These are phyloP conservation scores for Wallacemonas rigidus DNA, from an alignment of 208 protist genomes.

Conservation along the genomic window DNA sequence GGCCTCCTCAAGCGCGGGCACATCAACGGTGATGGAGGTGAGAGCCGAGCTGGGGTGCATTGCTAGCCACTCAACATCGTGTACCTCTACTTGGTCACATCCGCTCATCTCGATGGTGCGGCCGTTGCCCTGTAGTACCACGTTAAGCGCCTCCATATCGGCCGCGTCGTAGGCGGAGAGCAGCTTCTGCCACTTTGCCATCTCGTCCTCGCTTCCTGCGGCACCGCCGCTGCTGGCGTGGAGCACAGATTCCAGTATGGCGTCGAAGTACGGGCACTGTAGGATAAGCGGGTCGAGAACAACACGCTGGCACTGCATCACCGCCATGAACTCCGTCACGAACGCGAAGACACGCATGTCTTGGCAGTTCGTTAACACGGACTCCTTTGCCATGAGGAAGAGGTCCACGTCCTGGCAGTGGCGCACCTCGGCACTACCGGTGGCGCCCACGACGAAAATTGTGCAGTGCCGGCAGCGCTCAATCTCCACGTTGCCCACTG, in stretches of 20 bases:
- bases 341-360: constrained; percentile 43
- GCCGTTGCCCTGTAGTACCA: constrained; percentile 38
- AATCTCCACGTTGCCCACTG: constrained; percentile 62
- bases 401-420: constrained; percentile 58
- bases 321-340: constrained; percentile 56
- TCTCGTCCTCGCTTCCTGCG: constrained; percentile 20
- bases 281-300: constrained; percentile 56
- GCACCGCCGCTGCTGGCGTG: constrained; percentile 22
- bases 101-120: constrained; percentile 26
- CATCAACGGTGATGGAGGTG: constrained; percentile 10
- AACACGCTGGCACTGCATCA: constrained; percentile 27
- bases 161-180: constrained; percentile 31
- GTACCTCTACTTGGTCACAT: constrained; percentile 29
- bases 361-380: constrained; percentile 43
- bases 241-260: constrained; percentile 50
- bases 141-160: constrained; percentile 52
- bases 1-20: constrained; percentile 3
- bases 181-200: constrained; percentile 4
- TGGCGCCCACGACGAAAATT: constrained; percentile 61
- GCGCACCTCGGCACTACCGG: constrained; percentile 41
- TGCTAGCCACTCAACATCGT: constrained; percentile 34
- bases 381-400: constrained; percentile 53
- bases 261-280: constrained; percentile 55
- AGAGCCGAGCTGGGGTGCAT: constrained; percentile 5
- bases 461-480: constrained; percentile 74